These are phyloP conservation scores for Syncephalastrum contaminatum DNA, from an alignment of 371 early-diverging fungal genomes.

Conservation along the genomic window DNA sequence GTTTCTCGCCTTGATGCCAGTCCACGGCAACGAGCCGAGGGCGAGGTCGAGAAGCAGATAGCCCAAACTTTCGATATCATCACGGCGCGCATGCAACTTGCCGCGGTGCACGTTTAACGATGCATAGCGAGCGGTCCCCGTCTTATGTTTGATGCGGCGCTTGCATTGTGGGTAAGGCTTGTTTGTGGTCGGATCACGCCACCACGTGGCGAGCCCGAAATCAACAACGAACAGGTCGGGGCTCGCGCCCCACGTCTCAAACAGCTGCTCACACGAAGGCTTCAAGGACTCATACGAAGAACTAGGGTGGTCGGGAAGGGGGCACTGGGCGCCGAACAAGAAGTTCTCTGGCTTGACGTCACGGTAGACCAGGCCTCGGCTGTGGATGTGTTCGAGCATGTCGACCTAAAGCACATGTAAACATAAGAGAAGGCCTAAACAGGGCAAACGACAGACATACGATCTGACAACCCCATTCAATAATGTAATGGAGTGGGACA, in stretches of 20 bases:
- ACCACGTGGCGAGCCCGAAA: slow-evolving; percentile 55
- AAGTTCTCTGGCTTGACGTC: slow-evolving; percentile 98
- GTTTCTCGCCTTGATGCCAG: slow-evolving; percentile 59
- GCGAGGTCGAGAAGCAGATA: slow-evolving; percentile 60
- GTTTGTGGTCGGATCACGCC: slow-evolving; percentile 41
- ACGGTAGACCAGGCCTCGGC: slow-evolving; percentile 48
- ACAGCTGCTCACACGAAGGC: slow-evolving; percentile 23
- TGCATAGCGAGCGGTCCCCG: slow-evolving; percentile 69
- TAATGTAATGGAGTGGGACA: slow-evolving; percentile 49
- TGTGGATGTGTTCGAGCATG: slow-evolving; percentile 89
- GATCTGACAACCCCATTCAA: slow-evolving; percentile 59
- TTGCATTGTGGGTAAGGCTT: slow-evolving; percentile 48
- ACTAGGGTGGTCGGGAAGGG: slow-evolving; percentile 24
- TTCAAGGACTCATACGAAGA: slow-evolving; percentile 15
- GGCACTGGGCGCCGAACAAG: slow-evolving; percentile 53
- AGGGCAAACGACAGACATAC: slow-evolving; percentile 25
- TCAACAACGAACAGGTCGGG: slow-evolving; percentile 52
- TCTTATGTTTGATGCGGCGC: slow-evolving; percentile 44
- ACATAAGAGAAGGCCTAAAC: background rate
- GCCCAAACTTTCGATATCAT: slow-evolving; percentile 62
- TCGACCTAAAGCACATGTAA: slow-evolving; percentile 65
- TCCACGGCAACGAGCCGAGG: slow-evolving; percentile 61
- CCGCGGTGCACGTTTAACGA: slow-evolving; percentile 61
- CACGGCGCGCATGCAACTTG: slow-evolving; percentile 55
- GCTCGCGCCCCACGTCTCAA: slow-evolving; percentile 21